Evolutionary conservation across 371 early-diverging fungal species (phyloP).

Genomic region (Mortierella sp.): DNA sequence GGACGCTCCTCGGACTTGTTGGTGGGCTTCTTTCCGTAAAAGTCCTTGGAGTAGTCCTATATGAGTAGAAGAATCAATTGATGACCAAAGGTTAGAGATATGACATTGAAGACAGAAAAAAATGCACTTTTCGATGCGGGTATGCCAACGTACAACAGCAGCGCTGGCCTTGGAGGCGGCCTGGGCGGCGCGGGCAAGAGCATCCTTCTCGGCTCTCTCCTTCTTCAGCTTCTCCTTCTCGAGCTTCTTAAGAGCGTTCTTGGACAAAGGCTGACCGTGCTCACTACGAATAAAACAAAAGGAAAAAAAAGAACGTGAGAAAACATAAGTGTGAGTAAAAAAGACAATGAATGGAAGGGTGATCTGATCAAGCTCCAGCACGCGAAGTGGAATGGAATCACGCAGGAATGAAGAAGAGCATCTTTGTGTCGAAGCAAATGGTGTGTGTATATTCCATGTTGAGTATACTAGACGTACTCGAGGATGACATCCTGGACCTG

Average conservation of each 20-base stretch:
- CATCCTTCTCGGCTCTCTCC: constrained; percentile 84
- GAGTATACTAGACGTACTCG: constrained; percentile 66
- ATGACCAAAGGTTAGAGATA: background rate
- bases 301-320: background rate
- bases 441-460: no score
- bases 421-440: no score
- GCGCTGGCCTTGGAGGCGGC: constrained; percentile 71
- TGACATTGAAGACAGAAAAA: background rate
- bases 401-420: no score
- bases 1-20: constrained; percentile 88
- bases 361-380: background rate
- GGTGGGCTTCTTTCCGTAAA: constrained; percentile 91
- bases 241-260: constrained; percentile 94
- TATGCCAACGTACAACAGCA: constrained; percentile 59
- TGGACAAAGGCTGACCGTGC: constrained; percentile 92
- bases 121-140: background rate
- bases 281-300: constrained; percentile 62
- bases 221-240: constrained; percentile 88
- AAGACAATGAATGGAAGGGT: background rate
- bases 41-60: constrained; percentile 84
- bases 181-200: constrained; percentile 87
- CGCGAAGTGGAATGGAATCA: no score
- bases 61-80: no score
- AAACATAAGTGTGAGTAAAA: background rate
- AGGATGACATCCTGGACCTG: constrained; percentile 70